Percentiles rank a stretch among this genome's conserved stretches.
These are phyloP conservation scores for Suaeda aralocaspica DNA, from an alignment of 148 eudicot genomes.

Conservation along the genomic window DNA sequence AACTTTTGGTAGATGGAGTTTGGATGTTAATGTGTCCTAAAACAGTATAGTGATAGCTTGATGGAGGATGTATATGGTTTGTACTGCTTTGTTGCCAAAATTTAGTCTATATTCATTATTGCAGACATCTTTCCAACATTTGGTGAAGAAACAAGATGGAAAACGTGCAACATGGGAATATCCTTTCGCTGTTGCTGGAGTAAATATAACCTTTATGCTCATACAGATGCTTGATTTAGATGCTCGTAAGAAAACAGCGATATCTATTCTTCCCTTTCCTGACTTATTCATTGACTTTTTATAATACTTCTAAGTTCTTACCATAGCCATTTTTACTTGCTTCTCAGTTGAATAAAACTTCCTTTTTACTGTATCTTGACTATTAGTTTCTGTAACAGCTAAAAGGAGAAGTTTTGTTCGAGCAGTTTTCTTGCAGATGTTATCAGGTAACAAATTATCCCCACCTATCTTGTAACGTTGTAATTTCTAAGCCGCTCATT, in stretches of 20 bases:
- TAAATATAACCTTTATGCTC: slow-evolving; percentile 86
- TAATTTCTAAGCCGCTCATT: no score
- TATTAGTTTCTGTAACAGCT: slow-evolving; percentile 39
- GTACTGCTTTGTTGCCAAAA: background rate
- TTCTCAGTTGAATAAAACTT: slow-evolving; percentile 1
- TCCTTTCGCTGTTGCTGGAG: slow-evolving; percentile 94
- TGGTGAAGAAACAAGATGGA: slow-evolving; percentile 62
- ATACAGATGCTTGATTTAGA: slow-evolving; percentile 81
- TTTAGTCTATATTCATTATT: background rate
- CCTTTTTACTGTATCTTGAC: background rate
- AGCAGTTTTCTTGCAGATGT: slow-evolving; percentile 66
- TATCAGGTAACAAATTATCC: slow-evolving; percentile 46
- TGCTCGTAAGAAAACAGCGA: slow-evolving; percentile 41
- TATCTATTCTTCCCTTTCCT: background rate
- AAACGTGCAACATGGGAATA: slow-evolving; percentile 79
- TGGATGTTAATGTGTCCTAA: background rate
- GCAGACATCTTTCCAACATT: slow-evolving; percentile 69
- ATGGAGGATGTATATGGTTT: background rate
- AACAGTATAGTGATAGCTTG: background rate
- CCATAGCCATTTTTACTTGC: background rate
- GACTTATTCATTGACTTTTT: background rate
- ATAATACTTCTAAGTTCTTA: no score
- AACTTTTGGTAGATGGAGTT: background rate
- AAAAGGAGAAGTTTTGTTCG: slow-evolving; percentile 62
- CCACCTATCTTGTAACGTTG: background rate